Base-by-base conservation (phyloP, 495 filamentous ascomycete genomes). In the Penicilliopsis zonata region DNA sequence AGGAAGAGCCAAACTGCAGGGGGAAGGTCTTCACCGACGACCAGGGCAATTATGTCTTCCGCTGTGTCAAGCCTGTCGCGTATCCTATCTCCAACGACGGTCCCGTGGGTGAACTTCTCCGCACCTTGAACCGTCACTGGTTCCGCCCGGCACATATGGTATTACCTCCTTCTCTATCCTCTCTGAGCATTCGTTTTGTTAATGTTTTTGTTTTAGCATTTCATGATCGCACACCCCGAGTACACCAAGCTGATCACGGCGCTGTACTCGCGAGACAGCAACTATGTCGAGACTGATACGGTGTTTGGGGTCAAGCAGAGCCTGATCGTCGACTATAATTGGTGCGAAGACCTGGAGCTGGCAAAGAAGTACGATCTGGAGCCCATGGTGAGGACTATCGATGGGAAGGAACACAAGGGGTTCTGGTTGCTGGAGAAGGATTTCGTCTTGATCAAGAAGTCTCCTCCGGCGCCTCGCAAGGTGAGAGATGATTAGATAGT, bases 271-370 rank as follows among this genome's bases (percentile, higher is more conserved):
- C 70, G 76, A 5, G 74, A 70, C 6, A 80, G 85, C 40, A 77
- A 76, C 1, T 88, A 87, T 47, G 80, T 83, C 55, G 76, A 70
- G 1, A 80, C 78, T 0, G 84, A 92, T 44, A 76, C 82, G 1
- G 83, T 90, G 5, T 90, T 90, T 43, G 84, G 84, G 10, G 83
- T 90, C 22, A 90, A 92, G 48, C 59, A 78, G 47, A 76, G 71
- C 19, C 58, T 90, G 13, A 56, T 88, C 13, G 60, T 86, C 17
- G 78, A 82, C 35, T 55, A 81, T 1, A 61, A 54, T 4, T 69
- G 65, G 18, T 72, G 74, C 7, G 63, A 71, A 30, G 65, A 23
- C 21, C 6, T 6, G 21, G 21, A 23, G 21, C 21, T 23, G 6
- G 21, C 21, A 6, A 23, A 10, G 10, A 23, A 23, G 21, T 10